Conservation (phyloP, 495 filamentous ascomycete species). For the Penicillium riverlandense region DNA sequence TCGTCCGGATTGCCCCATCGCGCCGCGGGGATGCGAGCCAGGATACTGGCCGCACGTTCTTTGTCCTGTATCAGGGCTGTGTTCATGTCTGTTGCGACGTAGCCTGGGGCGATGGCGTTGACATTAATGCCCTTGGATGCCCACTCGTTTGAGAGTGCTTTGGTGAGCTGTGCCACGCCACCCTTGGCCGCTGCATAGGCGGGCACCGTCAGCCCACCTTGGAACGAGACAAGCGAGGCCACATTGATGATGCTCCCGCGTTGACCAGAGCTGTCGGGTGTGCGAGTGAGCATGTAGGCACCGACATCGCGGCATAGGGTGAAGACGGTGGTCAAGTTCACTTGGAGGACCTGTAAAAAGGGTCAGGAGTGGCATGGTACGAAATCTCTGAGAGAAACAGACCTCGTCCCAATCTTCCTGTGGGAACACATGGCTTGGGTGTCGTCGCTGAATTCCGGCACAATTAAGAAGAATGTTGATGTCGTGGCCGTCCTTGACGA, state of each 20-base stretch:
- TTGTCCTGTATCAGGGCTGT: constrained; percentile 61
- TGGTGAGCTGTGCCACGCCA: constrained; percentile 73
- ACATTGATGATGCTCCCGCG: constrained; percentile 75
- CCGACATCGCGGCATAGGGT: constrained; percentile 71
- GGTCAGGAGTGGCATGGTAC: neutral
- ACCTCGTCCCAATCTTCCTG: constrained; percentile 65
- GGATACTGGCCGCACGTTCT: constrained; percentile 56
- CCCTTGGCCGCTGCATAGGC: constrained; percentile 81
- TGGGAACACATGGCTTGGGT: constrained; percentile 64
- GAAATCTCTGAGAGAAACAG: neutral
- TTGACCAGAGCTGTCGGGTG: constrained; percentile 30
- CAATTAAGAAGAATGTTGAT: constrained; percentile 74
- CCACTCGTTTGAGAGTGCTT: constrained; percentile 79
- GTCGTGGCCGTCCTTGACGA: constrained; percentile 54
- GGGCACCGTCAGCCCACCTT: constrained; percentile 75
- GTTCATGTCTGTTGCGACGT: constrained; percentile 86
- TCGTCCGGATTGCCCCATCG: constrained; percentile 48
- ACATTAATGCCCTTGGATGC: constrained; percentile 62
- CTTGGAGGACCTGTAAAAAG: constrained; percentile 56
- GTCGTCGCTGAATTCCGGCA: constrained; percentile 76
- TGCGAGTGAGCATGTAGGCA: constrained; percentile 64
- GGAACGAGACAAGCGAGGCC: constrained; percentile 71
- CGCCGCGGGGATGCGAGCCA: constrained; percentile 69
- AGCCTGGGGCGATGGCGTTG: constrained; percentile 66
- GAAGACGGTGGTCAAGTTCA: constrained; percentile 72